Evolutionary conservation across 768 basidiomycete genomes (phyloP), one percentile per base, ranked within the genome.

Genomic region (Trichaptum fuscoviolaceum): DNA sequence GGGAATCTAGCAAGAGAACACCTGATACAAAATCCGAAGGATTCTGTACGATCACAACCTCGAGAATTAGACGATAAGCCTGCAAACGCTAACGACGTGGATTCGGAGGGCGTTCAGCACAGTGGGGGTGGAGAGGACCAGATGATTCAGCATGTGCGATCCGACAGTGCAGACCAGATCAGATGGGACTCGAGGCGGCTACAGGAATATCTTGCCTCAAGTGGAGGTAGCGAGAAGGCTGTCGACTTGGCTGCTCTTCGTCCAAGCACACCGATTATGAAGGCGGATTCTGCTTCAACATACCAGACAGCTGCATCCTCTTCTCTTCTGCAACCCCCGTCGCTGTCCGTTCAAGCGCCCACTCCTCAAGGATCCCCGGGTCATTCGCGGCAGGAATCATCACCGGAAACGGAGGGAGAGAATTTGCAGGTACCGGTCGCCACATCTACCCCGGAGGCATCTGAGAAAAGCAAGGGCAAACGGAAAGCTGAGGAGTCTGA

Each of bases 401-500:
- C 3, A 2, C 42, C 42, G 42, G 42, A 52, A 20, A 15, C 59
- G 30, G 59, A 25, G 24, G 59, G 23, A 61, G 59, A 25, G 59
- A 34, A 12, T 20, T 24, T 61, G 59, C 59, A 61, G 24, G 59
- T 61, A 34, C 59, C 59, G 12, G 25, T 2, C 24, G 8, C 25
- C 25, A 24, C 23, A 15, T 36, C 23, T 35, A 57, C 25, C 68
- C 67, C 2, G 65, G 77, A 67, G 70, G 70, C 57, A 67, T 75
- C 77, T 64, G 75, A 80, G 66, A 76, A 74, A 67, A 72, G 75
- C 35, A 85, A 80, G 70, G 87, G 87, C 7, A 92, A 92, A 74
- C 80, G 90, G 67, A 92, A 91, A 73, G 89, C 88, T 7, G 88
- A 89, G 58, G 90, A 91, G 69, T 78, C 86, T n/a, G 88, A 87